phyloP scores from a whole-genome alignment of 2,329 filamentous ascomycete species.

The Epichloe amarillans region DNA sequence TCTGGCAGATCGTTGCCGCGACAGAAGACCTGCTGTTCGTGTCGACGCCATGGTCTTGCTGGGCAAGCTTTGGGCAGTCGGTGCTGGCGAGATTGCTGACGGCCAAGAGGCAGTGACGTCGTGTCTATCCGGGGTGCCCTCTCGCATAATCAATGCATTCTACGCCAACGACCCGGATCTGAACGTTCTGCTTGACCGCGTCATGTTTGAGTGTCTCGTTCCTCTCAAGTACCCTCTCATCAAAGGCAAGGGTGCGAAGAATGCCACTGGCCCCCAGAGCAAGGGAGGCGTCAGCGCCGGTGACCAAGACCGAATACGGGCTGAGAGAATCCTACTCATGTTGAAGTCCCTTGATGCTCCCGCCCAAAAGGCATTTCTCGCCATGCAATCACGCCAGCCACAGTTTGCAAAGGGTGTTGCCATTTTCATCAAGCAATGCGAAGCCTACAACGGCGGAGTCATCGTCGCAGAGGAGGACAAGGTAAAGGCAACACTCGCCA shows the following conservation, averaged over 20 bases:
- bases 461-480: constrained; percentile 58
- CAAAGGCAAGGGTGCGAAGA: constrained; percentile 48
- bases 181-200: constrained; percentile 70
- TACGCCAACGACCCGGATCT: constrained; percentile 85
- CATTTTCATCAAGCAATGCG: constrained; percentile 71
- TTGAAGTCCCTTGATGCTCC: constrained; percentile 64
- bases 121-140: constrained; percentile 71
- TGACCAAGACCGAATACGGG: constrained; percentile 64
- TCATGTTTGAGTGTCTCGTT: constrained; percentile 77
- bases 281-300: constrained; percentile 30
- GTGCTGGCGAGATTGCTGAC: constrained; percentile 70
- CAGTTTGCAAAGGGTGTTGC: constrained; percentile 60
- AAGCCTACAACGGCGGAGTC: constrained; percentile 79
- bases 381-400: constrained; percentile 66
- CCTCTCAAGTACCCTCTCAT: constrained; percentile 71
- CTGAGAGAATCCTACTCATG: constrained; percentile 72
- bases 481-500: constrained; percentile 57
- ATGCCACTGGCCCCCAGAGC: constrained; percentile 40
- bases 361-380: constrained; percentile 79
- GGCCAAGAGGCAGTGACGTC: constrained; percentile 64
- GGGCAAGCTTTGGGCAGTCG: constrained; percentile 86
- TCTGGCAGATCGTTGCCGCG: constrained; percentile 77
- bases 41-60: constrained; percentile 77
- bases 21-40: constrained; percentile 69
- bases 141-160: constrained; percentile 71